Conservation (phyloP, 2,329 filamentous ascomycete species). For the Trematosphaeria pertusa region DNA sequence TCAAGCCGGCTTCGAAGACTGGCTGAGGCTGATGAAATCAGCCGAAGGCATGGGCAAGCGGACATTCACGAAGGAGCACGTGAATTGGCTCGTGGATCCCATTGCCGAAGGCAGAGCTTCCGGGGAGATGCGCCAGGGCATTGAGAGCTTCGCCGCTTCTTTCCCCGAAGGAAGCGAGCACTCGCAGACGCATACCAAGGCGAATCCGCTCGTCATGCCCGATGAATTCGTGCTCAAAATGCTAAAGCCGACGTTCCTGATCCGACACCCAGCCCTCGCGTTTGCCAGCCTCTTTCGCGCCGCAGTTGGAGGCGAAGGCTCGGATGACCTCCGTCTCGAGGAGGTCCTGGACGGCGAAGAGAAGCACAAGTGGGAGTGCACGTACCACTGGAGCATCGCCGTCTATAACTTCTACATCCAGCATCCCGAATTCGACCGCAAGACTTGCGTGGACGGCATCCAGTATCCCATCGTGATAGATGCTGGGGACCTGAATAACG, state of each 20-base stretch:
- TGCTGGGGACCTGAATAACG: conserved; percentile 20
- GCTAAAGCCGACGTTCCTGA: conserved; percentile 24
- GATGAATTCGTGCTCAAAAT: conserved; percentile 10
- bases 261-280: conserved; percentile 26
- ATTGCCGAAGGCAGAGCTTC: conserved; percentile 17
- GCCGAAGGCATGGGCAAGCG: conserved; percentile 13
- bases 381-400: conserved; percentile 22
- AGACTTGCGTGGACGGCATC: conserved; percentile 2
- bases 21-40: conserved; percentile 5
- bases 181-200: too few species aligned
- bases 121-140: too few species aligned
- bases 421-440: background rate
- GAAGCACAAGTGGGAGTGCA: conserved; percentile 21
- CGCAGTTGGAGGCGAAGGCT: conserved; percentile 19
- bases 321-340: conserved; percentile 4
- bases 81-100: conserved; percentile 23
- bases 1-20: conserved; percentile 9
- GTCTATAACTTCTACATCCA: conserved; percentile 21
- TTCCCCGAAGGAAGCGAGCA: too few species aligned
- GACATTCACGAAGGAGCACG: conserved; percentile 27
- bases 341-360: too few species aligned
- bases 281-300: conserved; percentile 26
- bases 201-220: conserved; percentile 20
- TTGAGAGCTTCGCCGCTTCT: too few species aligned
- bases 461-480: conserved; percentile 25